Percentiles rank a stretch among this genome's conserved stretches.
Evolutionary conservation across 1,284 basidiomycete species (phyloP).

Genomic region (Salmacisia buchloeana): DNA sequence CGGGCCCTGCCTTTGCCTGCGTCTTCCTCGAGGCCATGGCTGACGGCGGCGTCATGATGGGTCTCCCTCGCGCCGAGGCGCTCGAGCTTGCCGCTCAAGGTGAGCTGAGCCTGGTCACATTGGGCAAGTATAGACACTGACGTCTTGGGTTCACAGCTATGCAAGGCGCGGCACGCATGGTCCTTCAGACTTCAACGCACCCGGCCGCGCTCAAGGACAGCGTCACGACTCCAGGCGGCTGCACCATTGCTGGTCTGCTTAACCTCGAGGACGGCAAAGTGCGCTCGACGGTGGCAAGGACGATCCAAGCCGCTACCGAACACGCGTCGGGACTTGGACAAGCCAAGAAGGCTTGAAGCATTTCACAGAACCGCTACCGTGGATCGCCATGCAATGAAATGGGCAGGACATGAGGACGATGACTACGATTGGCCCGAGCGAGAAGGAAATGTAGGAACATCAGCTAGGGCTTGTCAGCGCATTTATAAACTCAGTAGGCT

Average conservation of each 20-base stretch:
- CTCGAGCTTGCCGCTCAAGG: conserved; percentile 93
- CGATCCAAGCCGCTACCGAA: conserved; percentile 64
- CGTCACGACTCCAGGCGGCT: conserved; percentile 96
- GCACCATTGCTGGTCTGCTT: conserved; percentile 92
- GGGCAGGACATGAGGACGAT: neutral
- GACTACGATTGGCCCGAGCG: neutral
- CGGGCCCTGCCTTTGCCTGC: conserved; percentile 93
- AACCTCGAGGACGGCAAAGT: conserved; percentile 91
- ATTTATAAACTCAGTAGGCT: neutral
- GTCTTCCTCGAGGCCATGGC: conserved; percentile 98
- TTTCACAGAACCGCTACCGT: too few species aligned
- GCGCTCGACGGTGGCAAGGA: conserved; percentile 87
- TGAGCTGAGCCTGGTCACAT: conserved; percentile 49
- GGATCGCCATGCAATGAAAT: too few species aligned
- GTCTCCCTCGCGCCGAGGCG: conserved; percentile 85
- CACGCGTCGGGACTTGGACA: conserved; percentile 45
- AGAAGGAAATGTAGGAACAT: neutral
- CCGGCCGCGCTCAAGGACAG: conserved; percentile 96
- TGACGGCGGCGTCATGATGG: conserved; percentile 99
- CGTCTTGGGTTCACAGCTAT: conserved; percentile 60
- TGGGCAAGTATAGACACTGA: neutral
- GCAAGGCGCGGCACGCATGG: conserved; percentile 95
- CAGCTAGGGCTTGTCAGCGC: too few species aligned
- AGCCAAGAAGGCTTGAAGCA: neutral
- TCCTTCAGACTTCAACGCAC: conserved; percentile 76